Evolutionary conservation across 2,329 filamentous ascomycete genomes (phyloP).

Genomic region (Pyrenochaeta sp.): DNA sequence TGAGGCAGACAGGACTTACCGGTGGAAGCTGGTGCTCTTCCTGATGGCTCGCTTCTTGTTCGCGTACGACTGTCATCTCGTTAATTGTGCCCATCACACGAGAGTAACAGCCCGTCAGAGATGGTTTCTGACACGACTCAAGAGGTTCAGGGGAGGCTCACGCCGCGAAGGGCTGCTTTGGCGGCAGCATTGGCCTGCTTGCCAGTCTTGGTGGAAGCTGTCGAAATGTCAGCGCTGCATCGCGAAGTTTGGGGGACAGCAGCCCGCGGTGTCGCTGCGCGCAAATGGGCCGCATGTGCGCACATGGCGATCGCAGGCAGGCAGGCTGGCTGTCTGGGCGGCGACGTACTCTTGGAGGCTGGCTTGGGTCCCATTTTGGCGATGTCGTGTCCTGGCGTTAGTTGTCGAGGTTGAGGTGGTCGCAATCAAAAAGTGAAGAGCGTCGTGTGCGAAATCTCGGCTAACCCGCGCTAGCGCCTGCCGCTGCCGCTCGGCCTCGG

Average conservation of each 20-base stretch:
- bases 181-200: slow-evolving; percentile 88
- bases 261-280: too few relatives aligned
- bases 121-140: slow-evolving; percentile 59
- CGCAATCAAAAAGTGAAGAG: slow-evolving; percentile 28
- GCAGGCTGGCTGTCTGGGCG: slow-evolving; percentile 12
- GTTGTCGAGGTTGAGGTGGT: slow-evolving; percentile 41
- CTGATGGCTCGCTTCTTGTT: slow-evolving; percentile 95
- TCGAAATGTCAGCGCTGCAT: too few relatives aligned
- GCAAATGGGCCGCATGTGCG: slow-evolving; percentile 24
- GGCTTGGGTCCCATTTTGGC: slow-evolving; percentile 52
- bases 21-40: slow-evolving; percentile 93
- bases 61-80: slow-evolving; percentile 66
- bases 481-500: slow-evolving; percentile 21
- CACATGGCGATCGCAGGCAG: slow-evolving; percentile 15
- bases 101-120: slow-evolving; percentile 60
- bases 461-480: slow-evolving; percentile 26
- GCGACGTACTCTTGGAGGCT: slow-evolving; percentile 45
- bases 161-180: slow-evolving; percentile 94
- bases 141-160: slow-evolving; percentile 64
- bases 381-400: slow-evolving; percentile 45
- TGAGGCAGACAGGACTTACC: slow-evolving; percentile 37
- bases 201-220: slow-evolving; percentile 68
- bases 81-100: slow-evolving; percentile 48
- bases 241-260: too few relatives aligned
- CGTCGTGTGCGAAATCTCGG: slow-evolving; percentile 20